Percentiles rank a stretch among this genome's conserved stretches.
Conservation (phyloP, 2,329 filamentous ascomycete genomes). For the Cercospora janseana region DNA sequence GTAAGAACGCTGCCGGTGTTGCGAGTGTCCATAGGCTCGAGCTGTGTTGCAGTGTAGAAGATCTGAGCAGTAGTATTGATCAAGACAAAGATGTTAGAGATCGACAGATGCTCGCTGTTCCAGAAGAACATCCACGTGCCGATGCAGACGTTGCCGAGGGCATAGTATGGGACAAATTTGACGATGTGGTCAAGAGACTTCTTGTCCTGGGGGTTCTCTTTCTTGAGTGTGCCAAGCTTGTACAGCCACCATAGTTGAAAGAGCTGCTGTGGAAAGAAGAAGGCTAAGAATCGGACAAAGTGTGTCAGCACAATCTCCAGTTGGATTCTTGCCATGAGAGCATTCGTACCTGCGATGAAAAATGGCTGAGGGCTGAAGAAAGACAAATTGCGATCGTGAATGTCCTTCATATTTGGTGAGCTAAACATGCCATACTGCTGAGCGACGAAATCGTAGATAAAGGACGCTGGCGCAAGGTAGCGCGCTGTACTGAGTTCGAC, state of each 20-base stretch:
- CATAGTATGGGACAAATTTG: constrained; percentile 56
- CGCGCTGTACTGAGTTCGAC: constrained; percentile 55
- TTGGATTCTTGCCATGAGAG: background rate
- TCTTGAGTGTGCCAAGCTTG: constrained; percentile 52
- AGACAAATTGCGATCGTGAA: constrained; percentile 58
- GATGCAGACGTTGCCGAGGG: constrained; percentile 58
- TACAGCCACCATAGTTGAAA: constrained; percentile 60
- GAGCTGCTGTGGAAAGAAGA: constrained; percentile 62
- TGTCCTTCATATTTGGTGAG: constrained; percentile 58
- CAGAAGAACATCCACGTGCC: constrained; percentile 61
- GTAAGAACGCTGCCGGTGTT: constrained; percentile 55
- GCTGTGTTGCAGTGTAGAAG: constrained; percentile 52
- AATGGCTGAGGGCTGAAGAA: constrained; percentile 60
- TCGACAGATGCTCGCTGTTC: constrained; percentile 53
- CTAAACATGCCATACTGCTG: constrained; percentile 61
- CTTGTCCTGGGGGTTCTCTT: constrained; percentile 41
- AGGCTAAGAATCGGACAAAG: constrained; percentile 36
- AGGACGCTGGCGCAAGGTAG: constrained; percentile 55
- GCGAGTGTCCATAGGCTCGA: constrained; percentile 49
- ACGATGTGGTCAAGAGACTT: constrained; percentile 52
- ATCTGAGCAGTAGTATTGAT: constrained; percentile 57
- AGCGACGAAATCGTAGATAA: constrained; percentile 56
- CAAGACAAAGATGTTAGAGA: constrained; percentile 56
- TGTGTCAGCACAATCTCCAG: background rate
- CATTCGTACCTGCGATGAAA: constrained; percentile 48